Evolutionary conservation across 371 early-diverging fungal species (phyloP).

Genomic region (Lichtheimia corymbifera): DNA sequence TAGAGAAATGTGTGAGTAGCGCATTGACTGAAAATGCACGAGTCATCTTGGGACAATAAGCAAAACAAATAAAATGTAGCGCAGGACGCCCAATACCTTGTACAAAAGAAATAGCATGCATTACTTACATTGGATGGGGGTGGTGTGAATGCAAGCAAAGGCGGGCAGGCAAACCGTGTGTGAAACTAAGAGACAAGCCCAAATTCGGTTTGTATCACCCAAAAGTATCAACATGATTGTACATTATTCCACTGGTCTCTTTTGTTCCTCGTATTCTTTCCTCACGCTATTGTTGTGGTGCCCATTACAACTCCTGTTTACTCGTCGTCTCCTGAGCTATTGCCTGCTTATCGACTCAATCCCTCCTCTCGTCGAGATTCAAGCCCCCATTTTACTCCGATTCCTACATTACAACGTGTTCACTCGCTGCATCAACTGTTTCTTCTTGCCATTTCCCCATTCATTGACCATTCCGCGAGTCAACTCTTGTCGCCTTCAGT

Average conservation of each 20-base stretch:
- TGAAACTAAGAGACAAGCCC: constrained; percentile 1
- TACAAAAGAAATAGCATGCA: neutral
- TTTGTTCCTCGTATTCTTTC: neutral
- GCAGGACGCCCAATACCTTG: neutral
- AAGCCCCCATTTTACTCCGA: constrained; percentile 17
- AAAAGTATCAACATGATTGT: neutral
- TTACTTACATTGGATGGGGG: neutral
- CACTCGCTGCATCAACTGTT: constrained; percentile 2
- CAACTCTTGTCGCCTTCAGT: neutral
- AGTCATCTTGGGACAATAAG: constrained; percentile 15
- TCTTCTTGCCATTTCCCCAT: neutral
- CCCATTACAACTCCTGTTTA: constrained; percentile 2
- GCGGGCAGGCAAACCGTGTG: neutral
- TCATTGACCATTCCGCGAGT: neutral
- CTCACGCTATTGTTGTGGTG: constrained; percentile 5
- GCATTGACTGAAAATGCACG: constrained; percentile 22
- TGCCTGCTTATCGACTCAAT: neutral
- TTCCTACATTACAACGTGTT: constrained; percentile 11
- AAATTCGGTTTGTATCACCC: constrained; percentile 6
- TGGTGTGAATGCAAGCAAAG: neutral
- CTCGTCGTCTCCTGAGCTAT: constrained; percentile 2
- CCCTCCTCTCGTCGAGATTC: neutral
- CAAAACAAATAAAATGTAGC: neutral
- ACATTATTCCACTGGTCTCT: neutral
- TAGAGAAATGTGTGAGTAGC: constrained; percentile 38